Evolutionary conservation across 2,329 filamentous ascomycete genomes (phyloP), one percentile per base, ranked within the genome.

Genomic region (Epichloe bromicola): DNA sequence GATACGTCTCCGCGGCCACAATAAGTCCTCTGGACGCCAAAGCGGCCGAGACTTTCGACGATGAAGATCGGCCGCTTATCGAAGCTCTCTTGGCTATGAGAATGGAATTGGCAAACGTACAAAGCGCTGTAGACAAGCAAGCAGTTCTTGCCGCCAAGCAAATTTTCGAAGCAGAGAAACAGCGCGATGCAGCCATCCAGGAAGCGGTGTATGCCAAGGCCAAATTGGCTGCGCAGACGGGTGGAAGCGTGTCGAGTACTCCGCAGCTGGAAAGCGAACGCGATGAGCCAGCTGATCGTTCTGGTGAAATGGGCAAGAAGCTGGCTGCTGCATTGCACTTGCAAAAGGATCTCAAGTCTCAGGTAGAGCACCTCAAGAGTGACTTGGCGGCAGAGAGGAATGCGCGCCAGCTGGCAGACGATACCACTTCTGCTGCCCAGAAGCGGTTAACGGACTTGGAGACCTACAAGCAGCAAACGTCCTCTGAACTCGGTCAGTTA

Each of bases 141-240:
- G 86, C 89, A 12, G 75, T 88, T 7, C 72, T 88, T 51, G 90
- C 93, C 8, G 88, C 90, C 0, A 90, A 85, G 65, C 82, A 91
- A 55, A 90, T 98, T 55, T 90, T 91, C 2, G 90, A 96, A 64
- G 85, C 94, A 1, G 93, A 98, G 65, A 90, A 87, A 63, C 93
- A 98, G 70, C 80, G 94, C 48, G 93, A 98, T 67, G 83, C 85
- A 40, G 93, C 93, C n/a, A 83, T 98, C 50, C 86, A 85, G 59
- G 94, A 98, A 69, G 93, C 93, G 1, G 86, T 93, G 0, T 97
- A 97, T 67, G 88, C 90, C 36, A 95, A 94, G 63, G 89, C 94
- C 3, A 96, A 88, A 63, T 73, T 96, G 48, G 90, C 90, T 33
- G 90, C 89, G 7, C 85, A 89, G 56, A 60, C 67, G 3, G 82